Base-by-base conservation (phyloP, 805 yeast species). In the Kodamaea neixiangensis region DNA sequence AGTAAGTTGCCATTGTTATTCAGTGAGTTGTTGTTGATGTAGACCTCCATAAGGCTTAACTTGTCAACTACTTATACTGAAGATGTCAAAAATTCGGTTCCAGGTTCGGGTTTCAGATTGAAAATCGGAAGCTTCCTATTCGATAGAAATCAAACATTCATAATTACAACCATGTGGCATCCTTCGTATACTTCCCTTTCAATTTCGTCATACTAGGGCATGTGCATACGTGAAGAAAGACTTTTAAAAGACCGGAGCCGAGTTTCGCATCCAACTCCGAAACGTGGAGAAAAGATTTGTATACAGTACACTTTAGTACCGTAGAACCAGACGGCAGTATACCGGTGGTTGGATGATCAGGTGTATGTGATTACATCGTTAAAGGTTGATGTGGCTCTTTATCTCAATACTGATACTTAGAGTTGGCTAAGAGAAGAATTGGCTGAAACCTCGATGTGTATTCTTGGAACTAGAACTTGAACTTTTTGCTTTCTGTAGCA, bases 1-100 rank as follows among this genome's bases (percentile, higher is more conserved):
- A 63, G 51, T 67, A 71, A 4, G 75, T 67, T 11, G 72, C 43
- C 75, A 71, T 70, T 21, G 21, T 37, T 21, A 6, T 33, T 42
- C 6, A 17, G 40, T 35, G 18, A 15, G 4, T 14, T 15, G 7
- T 15, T 21, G 29, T 7, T 21, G n/a, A 19, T 19, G 9, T 22
- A 9, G 3, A 25, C 31, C 11, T 25, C 13, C 7, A 5, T 13
- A 5, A 25, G 10, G 31, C 31, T 25, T 3, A 25, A 4, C 31
- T 5, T 25, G 31, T 25, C 3, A 25, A 13, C 7, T 25, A 25
- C 31, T 25, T 25, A 25, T 25, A 25, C 31, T 25, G 31, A 25
- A 25, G 7, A 13, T 25, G 10, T 25, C 31, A 25, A 25, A 25
- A 25, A 25, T 25, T 25, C 31, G 31, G 11, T 25, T 25, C 31